Evolutionary conservation across 2,329 filamentous ascomycete genomes (phyloP).

Genomic region (Fusarium virguliforme): DNA sequence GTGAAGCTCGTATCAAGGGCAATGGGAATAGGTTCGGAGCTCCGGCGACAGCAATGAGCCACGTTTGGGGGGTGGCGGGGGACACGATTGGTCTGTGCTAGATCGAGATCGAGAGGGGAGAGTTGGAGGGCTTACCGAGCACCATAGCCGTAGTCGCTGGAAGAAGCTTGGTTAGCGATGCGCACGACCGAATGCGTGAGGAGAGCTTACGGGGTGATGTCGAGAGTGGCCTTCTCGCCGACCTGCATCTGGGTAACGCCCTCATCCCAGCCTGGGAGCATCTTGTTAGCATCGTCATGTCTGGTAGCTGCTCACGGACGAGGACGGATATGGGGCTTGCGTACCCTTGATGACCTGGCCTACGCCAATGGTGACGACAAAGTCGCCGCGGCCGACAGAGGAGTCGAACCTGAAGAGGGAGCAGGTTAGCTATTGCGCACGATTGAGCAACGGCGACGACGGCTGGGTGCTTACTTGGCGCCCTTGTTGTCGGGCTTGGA

Average conservation of each 20-base stretch:
- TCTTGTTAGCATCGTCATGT: constrained; percentile 27
- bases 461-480: constrained; percentile 71
- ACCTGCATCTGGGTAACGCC: constrained; percentile 89
- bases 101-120: constrained; percentile 5
- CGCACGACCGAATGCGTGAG: too few species aligned
- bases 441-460: background rate
- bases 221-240: constrained; percentile 90
- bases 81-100: constrained; percentile 22
- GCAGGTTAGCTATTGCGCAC: constrained; percentile 25
- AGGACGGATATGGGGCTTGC: constrained; percentile 34
- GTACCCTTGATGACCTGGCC: constrained; percentile 90
- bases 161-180: constrained; percentile 37
- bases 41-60: constrained; percentile 5
- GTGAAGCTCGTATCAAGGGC: background rate
- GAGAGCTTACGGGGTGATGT: constrained; percentile 72
- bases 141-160: constrained; percentile 77
- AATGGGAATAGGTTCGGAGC: background rate
- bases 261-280: constrained; percentile 81
- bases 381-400: constrained; percentile 83
- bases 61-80: constrained; percentile 65
- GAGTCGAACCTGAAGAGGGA: constrained; percentile 83
- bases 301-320: background rate
- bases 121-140: constrained; percentile 64
- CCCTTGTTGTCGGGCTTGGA: constrained; percentile 77
- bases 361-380: constrained; percentile 84